Conservation (phyloP, 352 stramenopile genomes). For the Globisporangium cederbergense region DNA sequence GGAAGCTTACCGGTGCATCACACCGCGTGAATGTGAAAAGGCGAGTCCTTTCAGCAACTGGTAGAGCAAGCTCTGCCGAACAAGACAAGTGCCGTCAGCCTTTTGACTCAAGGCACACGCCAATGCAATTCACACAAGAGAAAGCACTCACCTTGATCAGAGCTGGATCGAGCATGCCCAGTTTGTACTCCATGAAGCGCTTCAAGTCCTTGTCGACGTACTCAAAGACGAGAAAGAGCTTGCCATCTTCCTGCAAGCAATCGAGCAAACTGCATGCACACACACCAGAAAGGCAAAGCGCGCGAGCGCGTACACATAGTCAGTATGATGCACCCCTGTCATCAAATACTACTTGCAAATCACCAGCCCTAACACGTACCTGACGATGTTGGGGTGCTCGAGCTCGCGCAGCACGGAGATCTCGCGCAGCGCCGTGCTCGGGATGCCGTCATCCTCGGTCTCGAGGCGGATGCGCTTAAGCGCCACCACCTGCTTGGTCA, state of each 20-base stretch:
- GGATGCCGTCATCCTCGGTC: conserved; percentile 99
- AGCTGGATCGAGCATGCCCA: conserved; percentile 50
- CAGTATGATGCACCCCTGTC: background rate
- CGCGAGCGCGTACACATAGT: background rate
- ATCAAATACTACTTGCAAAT: background rate
- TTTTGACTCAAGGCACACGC: background rate
- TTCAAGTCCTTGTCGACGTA: conserved; percentile 99
- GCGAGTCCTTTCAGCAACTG: conserved; percentile 85
- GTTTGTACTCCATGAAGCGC: conserved; percentile 91
- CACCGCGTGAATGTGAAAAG: conserved; percentile 84
- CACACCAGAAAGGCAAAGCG: background rate
- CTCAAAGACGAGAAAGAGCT: conserved; percentile 99
- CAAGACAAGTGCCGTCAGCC: background rate
- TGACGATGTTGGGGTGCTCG: conserved; percentile 98
- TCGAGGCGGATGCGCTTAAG: conserved; percentile 98
- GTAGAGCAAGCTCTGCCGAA: conserved; percentile 61
- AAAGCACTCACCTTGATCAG: conserved; percentile 51
- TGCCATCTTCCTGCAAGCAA: conserved; percentile 93
- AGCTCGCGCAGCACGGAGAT: conserved; percentile 98
- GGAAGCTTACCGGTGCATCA: conserved; percentile 79
- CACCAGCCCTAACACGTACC: conserved; percentile 31
- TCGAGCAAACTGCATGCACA: conserved; percentile 74
- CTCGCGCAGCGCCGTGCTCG: conserved; percentile 96
- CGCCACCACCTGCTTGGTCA: conserved; percentile 90
- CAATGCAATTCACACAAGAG: background rate